phyloP scores from a whole-genome alignment of 2,329 filamentous ascomycete genomes.

The Rhynchosporium graminicola region DNA sequence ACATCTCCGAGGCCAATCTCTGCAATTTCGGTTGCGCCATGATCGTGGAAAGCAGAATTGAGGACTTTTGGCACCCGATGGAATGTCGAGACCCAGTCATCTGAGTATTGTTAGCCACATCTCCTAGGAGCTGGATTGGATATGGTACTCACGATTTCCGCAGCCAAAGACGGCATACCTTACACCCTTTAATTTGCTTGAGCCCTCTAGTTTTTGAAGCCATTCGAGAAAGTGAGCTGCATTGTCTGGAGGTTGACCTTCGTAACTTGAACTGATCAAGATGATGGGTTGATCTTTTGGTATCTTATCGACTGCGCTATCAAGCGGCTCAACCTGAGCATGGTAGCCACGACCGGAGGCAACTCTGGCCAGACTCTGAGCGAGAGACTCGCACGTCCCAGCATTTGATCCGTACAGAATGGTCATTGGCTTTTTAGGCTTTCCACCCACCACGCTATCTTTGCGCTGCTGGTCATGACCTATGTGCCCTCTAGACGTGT shows the following conservation, averaged over 20 bases:
- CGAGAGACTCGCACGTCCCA: constrained; percentile 71
- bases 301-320: constrained; percentile 60
- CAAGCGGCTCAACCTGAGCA: constrained; percentile 54
- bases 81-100: constrained; percentile 62
- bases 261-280: constrained; percentile 70
- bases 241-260: constrained; percentile 73
- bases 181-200: constrained; percentile 53
- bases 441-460: not conserved
- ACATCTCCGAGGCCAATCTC: constrained; percentile 22
- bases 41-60: constrained; percentile 42
- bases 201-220: constrained; percentile 48
- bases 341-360: constrained; percentile 60
- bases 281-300: constrained; percentile 62
- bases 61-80: constrained; percentile 65
- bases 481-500: constrained; percentile 1
- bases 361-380: constrained; percentile 60
- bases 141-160: constrained; percentile 47
- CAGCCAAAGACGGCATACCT: constrained; percentile 71
- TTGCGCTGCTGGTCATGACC: not conserved
- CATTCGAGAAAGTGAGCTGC: constrained; percentile 67
- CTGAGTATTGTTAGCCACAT: constrained; percentile 20
- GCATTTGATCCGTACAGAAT: constrained; percentile 76
- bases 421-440: constrained; percentile 45
- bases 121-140: not conserved
- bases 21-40: constrained; percentile 19